Evolutionary conservation across 73 alveolate genomes (phyloP), one percentile per base, ranked within the genome.

Genomic region (Symbiodinium pilosum): DNA sequence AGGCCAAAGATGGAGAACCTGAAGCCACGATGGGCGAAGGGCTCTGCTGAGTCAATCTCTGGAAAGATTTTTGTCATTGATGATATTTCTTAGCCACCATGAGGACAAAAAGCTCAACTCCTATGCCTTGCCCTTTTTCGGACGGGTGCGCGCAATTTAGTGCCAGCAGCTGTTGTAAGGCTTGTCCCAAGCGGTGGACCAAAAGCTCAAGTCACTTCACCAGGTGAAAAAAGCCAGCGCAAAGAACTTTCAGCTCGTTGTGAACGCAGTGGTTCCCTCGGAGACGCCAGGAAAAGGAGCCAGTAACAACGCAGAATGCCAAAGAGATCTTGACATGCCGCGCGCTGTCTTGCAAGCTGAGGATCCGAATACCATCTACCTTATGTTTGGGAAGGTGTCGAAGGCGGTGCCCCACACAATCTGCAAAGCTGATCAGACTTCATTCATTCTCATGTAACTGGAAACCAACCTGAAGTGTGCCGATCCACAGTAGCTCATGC

Each of bases 201-300:
- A 47, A 14, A 47, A 47, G 59, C 21, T 47, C 14, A 47, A 6
- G 59, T 47, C 59, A 47, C 59, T 9, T 6, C 7, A 42, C 36
- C 52, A 91, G 97, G 97, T 91, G 54, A 91, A 91, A 28, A 91
- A 93, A 41, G 98, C 98, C n/a, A 93, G 98, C 51, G 98, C 98
- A 52, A 93, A 93, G 77, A 93, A 93, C 84, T 93, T 93, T 52
- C 98, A 93, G 98, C 93, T 93, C 83, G 98, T 93, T 43, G 92
- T 93, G 73, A 71, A 91, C 43, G 97, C 87, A 3, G 97, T 42
- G 81, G 39, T 64, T 18, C 12, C 81, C 81, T 64, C 34, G 38
- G 81, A 64, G 38, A 64, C 30, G 32, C 30, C 59, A 6, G 59
- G 59, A 47, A 6, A 9, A 47, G 18, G 30, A 64, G 81, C 39